Evolutionary conservation across 2,329 filamentous ascomycete genomes (phyloP).

Genomic region (Paraphaeosphaeria minitans): DNA sequence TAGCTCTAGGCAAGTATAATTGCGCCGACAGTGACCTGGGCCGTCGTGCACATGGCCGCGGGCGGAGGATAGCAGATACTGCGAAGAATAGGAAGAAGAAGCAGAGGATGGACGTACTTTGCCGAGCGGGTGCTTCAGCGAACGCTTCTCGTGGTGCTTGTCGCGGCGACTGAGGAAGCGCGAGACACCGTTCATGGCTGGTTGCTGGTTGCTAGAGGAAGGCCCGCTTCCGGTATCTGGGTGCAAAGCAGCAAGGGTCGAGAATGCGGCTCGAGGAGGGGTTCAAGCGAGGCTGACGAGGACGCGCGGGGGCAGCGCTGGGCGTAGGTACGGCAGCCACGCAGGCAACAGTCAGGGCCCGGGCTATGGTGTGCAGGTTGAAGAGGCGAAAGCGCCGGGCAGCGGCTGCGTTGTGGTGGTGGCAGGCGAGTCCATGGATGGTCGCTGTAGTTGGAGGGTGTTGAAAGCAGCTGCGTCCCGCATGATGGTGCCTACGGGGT

Average conservation of each 20-base stretch:
- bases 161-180: slow-evolving; percentile 75
- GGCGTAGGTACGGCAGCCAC: slow-evolving; percentile 9
- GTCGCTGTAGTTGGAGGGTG: neutral
- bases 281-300: slow-evolving; percentile 21
- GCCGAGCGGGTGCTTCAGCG: slow-evolving; percentile 35
- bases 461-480: neutral
- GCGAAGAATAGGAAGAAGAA: slow-evolving; percentile 23
- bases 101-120: slow-evolving; percentile 39
- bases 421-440: slow-evolving; percentile 2
- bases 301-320: slow-evolving; percentile 9
- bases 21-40: slow-evolving; percentile 13
- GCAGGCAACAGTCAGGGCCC: slow-evolving; percentile 11
- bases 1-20: slow-evolving; percentile 25
- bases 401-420: neutral
- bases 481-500: neutral
- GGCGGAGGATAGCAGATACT: slow-evolving; percentile 18
- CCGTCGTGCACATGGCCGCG: slow-evolving; percentile 16
- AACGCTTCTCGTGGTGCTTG: slow-evolving; percentile 53
- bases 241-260: slow-evolving; percentile 11
- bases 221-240: slow-evolving; percentile 21
- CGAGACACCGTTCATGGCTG: slow-evolving; percentile 57
- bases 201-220: slow-evolving; percentile 1
- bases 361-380: neutral
- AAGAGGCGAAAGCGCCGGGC: neutral
- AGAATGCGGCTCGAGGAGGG: slow-evolving; percentile 14